Percentiles rank a stretch among this genome's conserved stretches.
Conservation (phyloP, 192 early-diverging fungal genomes). For the Mortierella alpina region DNA sequence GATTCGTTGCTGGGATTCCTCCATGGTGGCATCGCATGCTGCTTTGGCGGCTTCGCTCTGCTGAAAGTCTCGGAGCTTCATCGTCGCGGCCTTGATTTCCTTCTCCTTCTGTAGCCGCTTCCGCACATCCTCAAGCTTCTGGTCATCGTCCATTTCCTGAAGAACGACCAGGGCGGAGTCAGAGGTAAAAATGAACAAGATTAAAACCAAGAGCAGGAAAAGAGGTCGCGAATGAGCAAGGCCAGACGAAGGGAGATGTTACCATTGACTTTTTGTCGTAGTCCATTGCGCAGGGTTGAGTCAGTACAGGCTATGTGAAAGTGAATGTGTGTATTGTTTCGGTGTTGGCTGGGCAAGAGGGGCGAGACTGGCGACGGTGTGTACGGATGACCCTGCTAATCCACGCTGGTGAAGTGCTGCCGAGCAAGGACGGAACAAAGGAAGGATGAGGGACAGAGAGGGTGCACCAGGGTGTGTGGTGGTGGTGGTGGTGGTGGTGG, state of each 20-base stretch:
- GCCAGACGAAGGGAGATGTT: too few species aligned
- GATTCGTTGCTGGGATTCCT: conserved; percentile 72
- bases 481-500: not conserved
- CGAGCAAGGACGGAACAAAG: not conserved
- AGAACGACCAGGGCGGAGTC: too few species aligned
- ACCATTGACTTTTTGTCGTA: not conserved
- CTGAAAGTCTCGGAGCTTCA: conserved; percentile 48
- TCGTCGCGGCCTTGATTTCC: conserved; percentile 49
- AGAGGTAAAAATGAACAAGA: not conserved
- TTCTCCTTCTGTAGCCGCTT: conserved; percentile 54
- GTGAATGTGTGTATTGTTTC: not conserved
- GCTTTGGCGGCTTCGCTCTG: conserved; percentile 54
- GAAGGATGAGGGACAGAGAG: not conserved
- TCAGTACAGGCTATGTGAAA: too few species aligned
- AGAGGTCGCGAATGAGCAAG: too few species aligned
- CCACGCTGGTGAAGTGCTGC: not conserved
- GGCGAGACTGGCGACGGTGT: not conserved
- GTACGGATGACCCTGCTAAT: not conserved
- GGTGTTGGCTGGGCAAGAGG: not conserved
- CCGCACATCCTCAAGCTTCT: conserved; percentile 44
- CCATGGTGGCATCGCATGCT: conserved; percentile 80
- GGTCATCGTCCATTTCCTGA: conserved; percentile 46
- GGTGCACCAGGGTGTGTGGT: not conserved
- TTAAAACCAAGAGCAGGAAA: not conserved
- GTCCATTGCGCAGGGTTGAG: not conserved